Percentiles rank a stretch among this genome's conserved stretches.
These are phyloP conservation scores for Cercophora sp. DNA, from an alignment of 495 filamentous ascomycete species.

Conservation along the genomic window DNA sequence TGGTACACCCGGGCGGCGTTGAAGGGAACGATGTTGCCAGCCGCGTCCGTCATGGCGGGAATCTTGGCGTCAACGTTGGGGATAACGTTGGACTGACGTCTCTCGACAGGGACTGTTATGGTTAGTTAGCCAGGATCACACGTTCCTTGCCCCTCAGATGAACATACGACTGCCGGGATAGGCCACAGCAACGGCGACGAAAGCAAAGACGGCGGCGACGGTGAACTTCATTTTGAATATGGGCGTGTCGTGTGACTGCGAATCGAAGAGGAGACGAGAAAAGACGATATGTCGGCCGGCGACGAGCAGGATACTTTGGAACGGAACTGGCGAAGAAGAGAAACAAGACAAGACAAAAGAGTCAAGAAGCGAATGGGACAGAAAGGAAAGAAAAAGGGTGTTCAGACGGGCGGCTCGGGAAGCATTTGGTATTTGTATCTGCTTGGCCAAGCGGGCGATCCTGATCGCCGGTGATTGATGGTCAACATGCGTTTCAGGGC, in stretches of 20 bases:
- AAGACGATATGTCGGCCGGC: constrained; percentile 30
- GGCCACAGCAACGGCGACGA: constrained; percentile 45
- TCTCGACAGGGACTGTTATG: constrained; percentile 14
- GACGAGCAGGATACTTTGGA: constrained; percentile 17
- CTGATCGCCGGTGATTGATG: constrained; percentile 24
- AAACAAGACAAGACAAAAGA: constrained; percentile 15
- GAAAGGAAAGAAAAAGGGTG: constrained; percentile 16
- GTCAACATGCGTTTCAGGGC: constrained; percentile 25
- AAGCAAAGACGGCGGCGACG: constrained; percentile 39
- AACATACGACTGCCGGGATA: constrained; percentile 35
- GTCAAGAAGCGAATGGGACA: constrained; percentile 19
- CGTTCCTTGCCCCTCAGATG: background rate
- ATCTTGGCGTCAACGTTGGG: constrained; percentile 23
- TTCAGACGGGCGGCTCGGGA: constrained; percentile 13
- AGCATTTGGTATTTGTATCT: constrained; percentile 35
- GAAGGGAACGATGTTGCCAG: constrained; percentile 39
- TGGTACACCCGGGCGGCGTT: constrained; percentile 34
- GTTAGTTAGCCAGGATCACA: constrained; percentile 2
- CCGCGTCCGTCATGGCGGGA: constrained; percentile 36
- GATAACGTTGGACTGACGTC: constrained; percentile 28
- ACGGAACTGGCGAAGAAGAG: background rate
- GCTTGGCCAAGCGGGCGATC: constrained; percentile 16
- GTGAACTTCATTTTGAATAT: constrained; percentile 53
- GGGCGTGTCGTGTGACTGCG: no score
- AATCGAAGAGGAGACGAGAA: constrained; percentile 13